Evolutionary conservation across 768 basidiomycete genomes (phyloP).

Genomic region (Pholiota conissans): DNA sequence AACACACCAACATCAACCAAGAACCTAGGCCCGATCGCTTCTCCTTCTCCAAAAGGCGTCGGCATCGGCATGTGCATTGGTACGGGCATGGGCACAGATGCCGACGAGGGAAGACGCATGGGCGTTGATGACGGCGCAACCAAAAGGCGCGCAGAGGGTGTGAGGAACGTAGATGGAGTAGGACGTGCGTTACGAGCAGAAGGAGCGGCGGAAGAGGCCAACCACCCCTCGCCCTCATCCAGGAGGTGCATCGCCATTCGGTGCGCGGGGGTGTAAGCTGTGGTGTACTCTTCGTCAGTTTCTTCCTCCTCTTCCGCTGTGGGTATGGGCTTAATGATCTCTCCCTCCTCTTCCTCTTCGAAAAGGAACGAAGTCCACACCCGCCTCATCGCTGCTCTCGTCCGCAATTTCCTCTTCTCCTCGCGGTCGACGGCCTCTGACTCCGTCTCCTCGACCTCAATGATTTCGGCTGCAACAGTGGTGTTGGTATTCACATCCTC

Average conservation of each 20-base stretch:
- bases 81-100: not conserved
- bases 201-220: not conserved
- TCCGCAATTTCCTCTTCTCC: too few species aligned
- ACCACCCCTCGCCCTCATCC: constrained; percentile 13
- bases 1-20: not conserved
- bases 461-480: too few species aligned
- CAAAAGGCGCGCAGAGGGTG: not conserved
- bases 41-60: not conserved
- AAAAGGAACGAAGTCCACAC: not conserved
- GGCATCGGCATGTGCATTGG: not conserved
- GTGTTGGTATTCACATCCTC: too few species aligned
- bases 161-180: too few species aligned
- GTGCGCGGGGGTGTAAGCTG: constrained; percentile 6
- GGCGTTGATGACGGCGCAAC: too few species aligned
- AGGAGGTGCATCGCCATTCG: constrained; percentile 13
- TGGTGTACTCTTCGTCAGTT: not conserved
- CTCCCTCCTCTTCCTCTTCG: not conserved
- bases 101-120: not conserved
- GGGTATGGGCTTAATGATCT: too few species aligned
- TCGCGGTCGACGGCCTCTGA: too few species aligned
- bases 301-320: not conserved
- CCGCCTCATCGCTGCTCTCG: too few species aligned
- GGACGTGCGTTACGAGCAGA: too few species aligned
- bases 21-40: too few species aligned
- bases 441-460: too few species aligned